Evolutionary conservation across 2,329 filamentous ascomycete species (phyloP).

Genomic region (Colletotrichum tanaceti): DNA sequence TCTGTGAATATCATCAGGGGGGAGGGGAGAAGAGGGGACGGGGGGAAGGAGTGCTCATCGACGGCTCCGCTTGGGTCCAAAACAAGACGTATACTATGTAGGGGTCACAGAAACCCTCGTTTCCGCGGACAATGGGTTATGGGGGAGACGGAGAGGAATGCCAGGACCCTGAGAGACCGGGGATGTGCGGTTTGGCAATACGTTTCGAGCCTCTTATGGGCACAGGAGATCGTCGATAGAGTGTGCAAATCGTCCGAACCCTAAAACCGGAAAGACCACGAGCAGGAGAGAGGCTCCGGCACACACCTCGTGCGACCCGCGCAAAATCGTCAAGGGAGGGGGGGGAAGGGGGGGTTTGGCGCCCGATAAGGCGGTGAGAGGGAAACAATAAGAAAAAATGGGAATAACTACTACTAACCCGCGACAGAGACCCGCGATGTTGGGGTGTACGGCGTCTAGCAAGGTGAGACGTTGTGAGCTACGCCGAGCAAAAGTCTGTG

Average conservation of each 20-base stretch:
- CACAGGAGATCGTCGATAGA: conserved; percentile 36
- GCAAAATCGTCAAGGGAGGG: background rate
- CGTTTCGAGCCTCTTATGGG: conserved; percentile 35
- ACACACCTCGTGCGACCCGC: conserved; percentile 11
- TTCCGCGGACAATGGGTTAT: conserved; percentile 24
- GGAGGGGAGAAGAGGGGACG: background rate
- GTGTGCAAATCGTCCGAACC: conserved; percentile 38
- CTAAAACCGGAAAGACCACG: conserved; percentile 32
- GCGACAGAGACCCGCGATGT: no score
- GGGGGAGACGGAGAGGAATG: conserved; percentile 8
- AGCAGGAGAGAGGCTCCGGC: background rate
- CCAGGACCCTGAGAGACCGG: conserved; percentile 22
- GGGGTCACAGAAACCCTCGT: conserved; percentile 19
- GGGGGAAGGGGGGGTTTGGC: no score
- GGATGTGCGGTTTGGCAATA: conserved; percentile 36
- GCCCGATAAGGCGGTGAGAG: no score
- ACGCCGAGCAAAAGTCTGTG: background rate
- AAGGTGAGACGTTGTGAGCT: no score
- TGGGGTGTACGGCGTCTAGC: no score
- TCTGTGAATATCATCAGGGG: conserved; percentile 28
- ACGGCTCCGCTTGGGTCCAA: background rate
- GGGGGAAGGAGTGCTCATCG: background rate
- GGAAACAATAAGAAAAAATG: no score
- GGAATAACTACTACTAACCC: no score
- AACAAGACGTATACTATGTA: conserved; percentile 24